Conservation (phyloP, 495 filamentous ascomycete genomes). For the Xylaria curta region DNA sequence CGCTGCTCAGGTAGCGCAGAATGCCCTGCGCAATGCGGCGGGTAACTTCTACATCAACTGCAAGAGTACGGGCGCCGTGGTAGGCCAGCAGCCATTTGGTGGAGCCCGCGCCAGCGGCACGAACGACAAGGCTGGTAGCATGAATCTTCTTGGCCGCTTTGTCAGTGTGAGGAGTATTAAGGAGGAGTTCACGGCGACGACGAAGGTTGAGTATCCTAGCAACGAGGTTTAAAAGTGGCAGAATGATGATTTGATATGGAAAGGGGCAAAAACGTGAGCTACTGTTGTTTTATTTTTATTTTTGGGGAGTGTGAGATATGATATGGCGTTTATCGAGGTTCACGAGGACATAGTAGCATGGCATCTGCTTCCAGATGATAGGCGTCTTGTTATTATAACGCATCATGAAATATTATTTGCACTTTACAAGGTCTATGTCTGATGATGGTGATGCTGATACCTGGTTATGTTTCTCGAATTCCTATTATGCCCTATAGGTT, state of each 20-base stretch:
- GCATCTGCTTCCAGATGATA: not conserved
- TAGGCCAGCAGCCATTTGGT: constrained; percentile 92
- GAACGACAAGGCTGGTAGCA: constrained; percentile 89
- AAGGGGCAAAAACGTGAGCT: not conserved
- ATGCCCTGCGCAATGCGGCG: constrained; percentile 75
- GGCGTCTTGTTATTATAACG: constrained; percentile 6
- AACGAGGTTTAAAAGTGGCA: constrained; percentile 58
- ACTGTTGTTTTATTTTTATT: not conserved
- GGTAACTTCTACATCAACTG: constrained; percentile 95
- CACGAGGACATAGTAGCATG: not conserved
- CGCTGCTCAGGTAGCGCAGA: constrained; percentile 70
- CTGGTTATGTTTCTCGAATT: not conserved
- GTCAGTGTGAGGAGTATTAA: constrained; percentile 86
- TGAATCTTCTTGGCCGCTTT: constrained; percentile 75
- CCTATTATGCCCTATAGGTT: not conserved
- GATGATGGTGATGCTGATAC: not conserved
- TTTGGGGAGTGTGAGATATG: not conserved
- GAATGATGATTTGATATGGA: not conserved
- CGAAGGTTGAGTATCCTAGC: constrained; percentile 79
- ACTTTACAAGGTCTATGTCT: not conserved
- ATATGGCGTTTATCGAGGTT: constrained; percentile 12
- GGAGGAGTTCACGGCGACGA: constrained; percentile 80
- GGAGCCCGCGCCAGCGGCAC: constrained; percentile 86
- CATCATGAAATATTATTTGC: not conserved
- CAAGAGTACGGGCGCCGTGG: constrained; percentile 90